A percentile compares a stretch with the other conserved stretches of the same genome.
Evolutionary conservation across 1,284 basidiomycete species (phyloP).

Genomic region (Anthracocystis walkeri): DNA sequence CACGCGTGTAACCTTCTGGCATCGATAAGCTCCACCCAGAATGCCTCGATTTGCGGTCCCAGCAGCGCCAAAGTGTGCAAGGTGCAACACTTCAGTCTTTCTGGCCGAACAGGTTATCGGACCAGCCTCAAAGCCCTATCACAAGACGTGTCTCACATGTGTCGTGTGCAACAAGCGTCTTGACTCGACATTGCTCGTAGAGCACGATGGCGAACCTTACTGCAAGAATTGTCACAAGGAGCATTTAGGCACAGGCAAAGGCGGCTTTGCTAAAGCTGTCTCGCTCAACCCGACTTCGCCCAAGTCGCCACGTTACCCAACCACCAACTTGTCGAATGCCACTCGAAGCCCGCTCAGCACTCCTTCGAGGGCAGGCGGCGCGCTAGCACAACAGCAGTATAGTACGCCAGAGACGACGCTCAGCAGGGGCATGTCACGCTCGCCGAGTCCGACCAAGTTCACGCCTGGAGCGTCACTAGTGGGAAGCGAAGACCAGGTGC

Average conservation of each 20-base stretch:
- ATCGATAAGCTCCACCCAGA: conserved; percentile 7
- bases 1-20: no score
- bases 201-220: conserved; percentile 67
- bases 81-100: conserved; percentile 66
- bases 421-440: conserved; percentile 20
- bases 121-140: conserved; percentile 64
- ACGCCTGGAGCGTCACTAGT: conserved; percentile 24
- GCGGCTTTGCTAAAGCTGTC: conserved; percentile 66
- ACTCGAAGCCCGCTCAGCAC: conserved; percentile 26
- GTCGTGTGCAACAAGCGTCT: conserved; percentile 65
- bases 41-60: conserved; percentile 56
- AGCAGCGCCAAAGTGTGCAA: conserved; percentile 65
- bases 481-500: conserved; percentile 32
- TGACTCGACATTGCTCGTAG: conserved; percentile 65
- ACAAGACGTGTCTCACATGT: conserved; percentile 67
- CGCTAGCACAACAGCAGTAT: conserved; percentile 23
- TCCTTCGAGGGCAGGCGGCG: conserved; percentile 20
- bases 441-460: conserved; percentile 48
- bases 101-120: conserved; percentile 68
- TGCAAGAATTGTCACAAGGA: conserved; percentile 68
- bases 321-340: conserved; percentile 16
- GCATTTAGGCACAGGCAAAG: conserved; percentile 67
- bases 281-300: conserved; percentile 57
- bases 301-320: conserved; percentile 40
- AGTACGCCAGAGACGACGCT: conserved; percentile 38